A percentile compares a stretch with the other conserved stretches of the same genome.
Evolutionary conservation across 192 early-diverging fungal genomes (phyloP).

Genomic region (Diversispora epigaea): DNA sequence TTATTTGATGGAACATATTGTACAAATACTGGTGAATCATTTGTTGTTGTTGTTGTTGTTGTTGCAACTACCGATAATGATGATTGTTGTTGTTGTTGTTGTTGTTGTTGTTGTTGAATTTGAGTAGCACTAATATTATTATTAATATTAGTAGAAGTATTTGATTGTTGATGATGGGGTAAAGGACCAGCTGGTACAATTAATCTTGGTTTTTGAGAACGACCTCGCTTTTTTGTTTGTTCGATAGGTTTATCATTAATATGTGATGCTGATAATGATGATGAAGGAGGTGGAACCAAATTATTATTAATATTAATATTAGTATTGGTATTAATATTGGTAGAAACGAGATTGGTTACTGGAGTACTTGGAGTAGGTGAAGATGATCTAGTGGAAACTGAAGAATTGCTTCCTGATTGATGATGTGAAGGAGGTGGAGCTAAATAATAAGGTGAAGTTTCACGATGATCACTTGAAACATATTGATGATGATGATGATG

Average conservation of each 20-base stretch:
- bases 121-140: no score
- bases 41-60: not conserved
- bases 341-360: not conserved
- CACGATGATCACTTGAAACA: not conserved
- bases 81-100: no score
- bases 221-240: not conserved
- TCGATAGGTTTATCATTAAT: conserved; percentile 9
- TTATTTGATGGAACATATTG: not conserved
- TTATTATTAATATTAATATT: not conserved
- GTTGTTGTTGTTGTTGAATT: not conserved
- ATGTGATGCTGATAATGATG: not conserved
- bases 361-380: conserved; percentile 10
- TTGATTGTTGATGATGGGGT: not conserved
- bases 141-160: not conserved
- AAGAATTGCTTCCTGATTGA: conserved; percentile 19
- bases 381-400: conserved; percentile 8
- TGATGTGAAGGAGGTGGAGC: conserved; percentile 7
- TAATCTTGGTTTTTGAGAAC: conserved; percentile 1
- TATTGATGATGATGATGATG: not conserved
- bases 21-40: conserved; percentile 1
- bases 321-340: not conserved
- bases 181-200: conserved; percentile 2
- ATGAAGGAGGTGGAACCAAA: no score
- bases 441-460: conserved; percentile 12
- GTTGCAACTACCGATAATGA: not conserved